These are phyloP conservation scores for Serendipita sp. DNA, from an alignment of 768 basidiomycete species.

Conservation along the genomic window DNA sequence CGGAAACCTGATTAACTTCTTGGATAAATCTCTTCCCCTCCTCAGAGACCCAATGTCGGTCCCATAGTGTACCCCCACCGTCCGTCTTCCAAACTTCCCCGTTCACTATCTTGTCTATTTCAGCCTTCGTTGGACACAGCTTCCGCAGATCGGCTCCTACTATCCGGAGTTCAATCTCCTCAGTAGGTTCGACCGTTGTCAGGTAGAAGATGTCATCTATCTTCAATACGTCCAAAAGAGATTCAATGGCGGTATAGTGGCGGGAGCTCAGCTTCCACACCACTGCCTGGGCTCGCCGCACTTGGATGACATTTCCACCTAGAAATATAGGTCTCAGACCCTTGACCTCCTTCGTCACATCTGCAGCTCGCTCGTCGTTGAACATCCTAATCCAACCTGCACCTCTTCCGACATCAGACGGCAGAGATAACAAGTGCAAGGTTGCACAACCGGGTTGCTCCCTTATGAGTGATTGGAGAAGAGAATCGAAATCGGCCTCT, in stretches of 20 bases:
- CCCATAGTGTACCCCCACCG: not conserved
- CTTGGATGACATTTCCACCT: not conserved
- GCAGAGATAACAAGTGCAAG: not conserved
- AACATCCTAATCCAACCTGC: constrained; percentile 2
- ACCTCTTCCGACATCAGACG: not conserved
- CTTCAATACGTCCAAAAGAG: not conserved
- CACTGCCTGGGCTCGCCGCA: not conserved
- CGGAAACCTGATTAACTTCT: constrained; percentile 1
- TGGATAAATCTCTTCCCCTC: not conserved
- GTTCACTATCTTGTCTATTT: constrained; percentile 1
- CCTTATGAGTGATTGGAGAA: not conserved
- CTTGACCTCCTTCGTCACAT: not conserved
- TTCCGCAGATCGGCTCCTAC: not conserved
- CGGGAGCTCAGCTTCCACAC: not conserved
- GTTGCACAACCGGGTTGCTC: constrained; percentile 1
- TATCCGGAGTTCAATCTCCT: not conserved
- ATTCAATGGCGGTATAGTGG: not conserved
- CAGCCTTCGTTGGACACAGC: not conserved
- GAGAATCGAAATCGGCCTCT: not conserved
- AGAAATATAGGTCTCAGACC: not conserved
- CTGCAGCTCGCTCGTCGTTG: not conserved
- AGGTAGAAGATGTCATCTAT: not conserved
- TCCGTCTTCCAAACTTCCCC: not conserved
- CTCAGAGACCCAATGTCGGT: constrained; percentile 3
- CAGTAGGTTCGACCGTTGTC: not conserved